A percentile compares a stretch with the other conserved stretches of the same genome.
Evolutionary conservation across 139 green algal species (phyloP).

Genomic region (Chlamydomonas incerta): DNA sequence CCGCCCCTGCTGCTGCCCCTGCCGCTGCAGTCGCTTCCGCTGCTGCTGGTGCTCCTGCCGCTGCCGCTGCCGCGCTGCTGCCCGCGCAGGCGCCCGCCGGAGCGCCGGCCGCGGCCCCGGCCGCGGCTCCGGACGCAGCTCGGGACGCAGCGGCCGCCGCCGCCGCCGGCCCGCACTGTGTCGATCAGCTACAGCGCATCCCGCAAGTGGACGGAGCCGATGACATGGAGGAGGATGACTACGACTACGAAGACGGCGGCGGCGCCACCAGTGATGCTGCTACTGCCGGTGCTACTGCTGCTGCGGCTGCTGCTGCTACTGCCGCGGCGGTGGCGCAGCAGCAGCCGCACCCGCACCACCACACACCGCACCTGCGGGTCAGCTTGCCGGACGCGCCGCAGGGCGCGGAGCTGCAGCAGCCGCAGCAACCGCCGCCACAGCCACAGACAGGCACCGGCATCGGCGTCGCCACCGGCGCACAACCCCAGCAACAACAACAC

Average conservation of each 20-base stretch:
- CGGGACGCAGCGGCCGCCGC: no score
- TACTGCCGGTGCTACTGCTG: no score
- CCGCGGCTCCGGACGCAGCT: no score
- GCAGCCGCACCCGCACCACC: no score
- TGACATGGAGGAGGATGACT: background rate
- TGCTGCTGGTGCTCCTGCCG: background rate
- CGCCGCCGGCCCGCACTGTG: no score
- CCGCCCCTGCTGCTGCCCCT: no score
- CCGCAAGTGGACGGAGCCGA: slow-evolving; percentile 24
- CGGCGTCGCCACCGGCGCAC: no score
- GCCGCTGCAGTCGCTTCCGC: background rate
- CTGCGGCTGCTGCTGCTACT: no score
- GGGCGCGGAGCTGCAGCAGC: background rate
- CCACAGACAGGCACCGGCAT: no score
- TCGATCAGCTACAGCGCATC: background rate
- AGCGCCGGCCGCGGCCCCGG: no score
- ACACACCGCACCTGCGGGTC: background rate
- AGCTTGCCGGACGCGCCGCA: background rate
- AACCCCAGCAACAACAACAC: no score
- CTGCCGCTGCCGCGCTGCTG: background rate
- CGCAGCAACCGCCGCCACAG: background rate
- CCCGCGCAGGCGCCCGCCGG: background rate
- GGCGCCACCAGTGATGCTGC: background rate
- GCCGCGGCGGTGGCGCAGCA: no score
- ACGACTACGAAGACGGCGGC: background rate